Evolutionary conservation across 345 rosid genomes (phyloP).

Genomic region (Erysimum cheiranthoides): DNA sequence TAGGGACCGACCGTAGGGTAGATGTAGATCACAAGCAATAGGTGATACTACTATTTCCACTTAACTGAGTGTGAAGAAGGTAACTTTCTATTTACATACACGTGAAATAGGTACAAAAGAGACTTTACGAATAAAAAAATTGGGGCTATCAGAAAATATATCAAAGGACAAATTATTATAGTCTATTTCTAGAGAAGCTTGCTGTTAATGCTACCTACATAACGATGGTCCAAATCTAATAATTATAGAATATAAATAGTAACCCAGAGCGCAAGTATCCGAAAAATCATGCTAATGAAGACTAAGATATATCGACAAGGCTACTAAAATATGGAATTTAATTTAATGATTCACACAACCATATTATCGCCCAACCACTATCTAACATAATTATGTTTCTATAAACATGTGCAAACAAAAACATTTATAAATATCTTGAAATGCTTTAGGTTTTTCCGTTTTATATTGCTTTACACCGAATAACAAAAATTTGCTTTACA

Average conservation of each 20-base stretch:
- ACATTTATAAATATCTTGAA: not conserved
- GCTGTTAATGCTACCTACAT: not conserved
- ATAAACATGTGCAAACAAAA: slow-evolving; percentile 1
- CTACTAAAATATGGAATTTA: slow-evolving; percentile 29
- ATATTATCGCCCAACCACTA: slow-evolving; percentile 43
- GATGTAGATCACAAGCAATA: slow-evolving; percentile 38
- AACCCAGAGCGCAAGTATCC: not conserved
- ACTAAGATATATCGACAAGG: slow-evolving; percentile 31
- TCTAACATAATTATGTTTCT: slow-evolving; percentile 21
- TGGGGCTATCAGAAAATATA: slow-evolving; percentile 4
- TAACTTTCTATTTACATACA: slow-evolving; percentile 29
- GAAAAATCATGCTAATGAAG: slow-evolving; percentile 20
- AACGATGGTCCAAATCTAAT: slow-evolving; percentile 23
- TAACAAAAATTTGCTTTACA: too few species aligned
- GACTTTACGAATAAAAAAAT: not conserved
- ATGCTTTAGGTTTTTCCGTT: not conserved
- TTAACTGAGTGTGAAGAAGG: slow-evolving; percentile 10
- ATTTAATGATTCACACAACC: slow-evolving; percentile 39
- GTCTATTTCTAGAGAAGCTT: slow-evolving; percentile 6
- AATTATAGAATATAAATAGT: slow-evolving; percentile 5
- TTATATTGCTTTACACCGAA: not conserved
- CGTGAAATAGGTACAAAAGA: slow-evolving; percentile 22
- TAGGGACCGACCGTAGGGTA: slow-evolving; percentile 14
- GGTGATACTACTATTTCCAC: slow-evolving; percentile 18
- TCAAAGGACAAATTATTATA: not conserved